Conservation (phyloP, 225 moss, liverwort and hornwort species). For the Bryoerythrophyllum caledonicum region DNA sequence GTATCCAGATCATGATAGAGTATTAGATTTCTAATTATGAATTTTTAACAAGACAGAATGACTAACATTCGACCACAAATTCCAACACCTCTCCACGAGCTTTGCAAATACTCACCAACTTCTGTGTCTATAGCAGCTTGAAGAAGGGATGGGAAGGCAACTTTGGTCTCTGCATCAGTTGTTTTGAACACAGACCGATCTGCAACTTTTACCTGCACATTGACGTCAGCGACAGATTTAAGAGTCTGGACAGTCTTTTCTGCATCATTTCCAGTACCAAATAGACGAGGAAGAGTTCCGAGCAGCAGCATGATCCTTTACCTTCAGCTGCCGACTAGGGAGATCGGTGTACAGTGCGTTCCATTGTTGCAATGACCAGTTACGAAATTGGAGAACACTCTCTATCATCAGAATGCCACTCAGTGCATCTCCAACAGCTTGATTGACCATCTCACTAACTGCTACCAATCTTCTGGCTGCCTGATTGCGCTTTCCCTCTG, state of each 20-base stretch:
- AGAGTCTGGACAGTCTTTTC: not conserved
- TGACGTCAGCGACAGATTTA: not conserved
- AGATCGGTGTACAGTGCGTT: slow-evolving; percentile 80
- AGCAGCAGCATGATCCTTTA: slow-evolving; percentile 20
- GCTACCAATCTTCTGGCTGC: slow-evolving; percentile 71
- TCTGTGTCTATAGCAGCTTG: slow-evolving; percentile 81
- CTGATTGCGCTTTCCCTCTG: slow-evolving; percentile 45
- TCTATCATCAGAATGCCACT: slow-evolving; percentile 98
- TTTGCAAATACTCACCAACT: slow-evolving; percentile 56
- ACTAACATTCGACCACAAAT: not conserved
- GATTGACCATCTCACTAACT: slow-evolving; percentile 88
- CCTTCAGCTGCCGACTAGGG: slow-evolving; percentile 97
- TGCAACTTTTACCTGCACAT: slow-evolving; percentile 70
- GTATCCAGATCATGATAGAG: slow-evolving; percentile 1
- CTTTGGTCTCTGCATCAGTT: slow-evolving; percentile 75
- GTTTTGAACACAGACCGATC: slow-evolving; percentile 75
- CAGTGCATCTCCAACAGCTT: slow-evolving; percentile 94
- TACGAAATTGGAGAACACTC: slow-evolving; percentile 62
- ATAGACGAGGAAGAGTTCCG: slow-evolving; percentile 1
- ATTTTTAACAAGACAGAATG: not conserved
- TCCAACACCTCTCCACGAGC: not conserved
- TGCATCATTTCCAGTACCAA: not conserved
- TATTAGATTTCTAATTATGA: not conserved
- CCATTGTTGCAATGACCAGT: slow-evolving; percentile 88
- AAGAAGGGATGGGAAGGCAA: slow-evolving; percentile 58